A percentile compares a stretch with the other conserved stretches of the same genome.
phyloP scores from a whole-genome alignment of 768 basidiomycete genomes.

The Boletus rex-veris region DNA sequence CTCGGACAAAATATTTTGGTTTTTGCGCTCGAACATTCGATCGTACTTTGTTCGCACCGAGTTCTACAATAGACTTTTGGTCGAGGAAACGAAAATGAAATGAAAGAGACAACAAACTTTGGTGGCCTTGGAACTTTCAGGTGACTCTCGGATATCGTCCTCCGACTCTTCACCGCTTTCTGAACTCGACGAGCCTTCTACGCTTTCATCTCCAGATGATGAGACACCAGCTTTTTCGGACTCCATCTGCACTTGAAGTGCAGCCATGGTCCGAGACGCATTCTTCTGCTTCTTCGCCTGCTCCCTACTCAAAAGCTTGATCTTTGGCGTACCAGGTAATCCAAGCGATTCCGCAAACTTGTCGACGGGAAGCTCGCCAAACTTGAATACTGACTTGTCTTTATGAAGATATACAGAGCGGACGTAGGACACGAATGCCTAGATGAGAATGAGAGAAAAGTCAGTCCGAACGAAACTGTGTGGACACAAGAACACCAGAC shows the following conservation, averaged over 20 bases:
- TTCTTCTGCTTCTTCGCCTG: conserved; percentile 78
- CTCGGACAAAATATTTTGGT: conserved; percentile 85
- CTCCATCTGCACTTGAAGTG: conserved; percentile 31
- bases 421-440: conserved; percentile 96
- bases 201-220: conserved; percentile 20
- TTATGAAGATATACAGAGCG: conserved; percentile 91
- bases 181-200: conserved; percentile 9
- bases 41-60: conserved; percentile 89
- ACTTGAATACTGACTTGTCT: conserved; percentile 89
- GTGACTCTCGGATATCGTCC: conserved; percentile 9
- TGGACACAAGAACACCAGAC: conserved; percentile 23
- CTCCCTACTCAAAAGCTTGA: conserved; percentile 76
- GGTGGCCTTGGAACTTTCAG: conserved; percentile 24
- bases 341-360: conserved; percentile 87
- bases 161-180: conserved; percentile 29
- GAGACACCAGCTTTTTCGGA: conserved; percentile 15
- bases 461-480: neutral
- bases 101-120: conserved; percentile 38
- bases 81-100: neutral
- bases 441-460: neutral
- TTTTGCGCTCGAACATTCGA: conserved; percentile 95
- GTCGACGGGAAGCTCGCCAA: conserved; percentile 77
- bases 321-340: conserved; percentile 90
- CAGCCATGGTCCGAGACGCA: conserved; percentile 46
- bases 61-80: conserved; percentile 22